These are phyloP conservation scores for Lachnellula arida DNA, from an alignment of 2,329 filamentous ascomycete species.

Conservation along the genomic window DNA sequence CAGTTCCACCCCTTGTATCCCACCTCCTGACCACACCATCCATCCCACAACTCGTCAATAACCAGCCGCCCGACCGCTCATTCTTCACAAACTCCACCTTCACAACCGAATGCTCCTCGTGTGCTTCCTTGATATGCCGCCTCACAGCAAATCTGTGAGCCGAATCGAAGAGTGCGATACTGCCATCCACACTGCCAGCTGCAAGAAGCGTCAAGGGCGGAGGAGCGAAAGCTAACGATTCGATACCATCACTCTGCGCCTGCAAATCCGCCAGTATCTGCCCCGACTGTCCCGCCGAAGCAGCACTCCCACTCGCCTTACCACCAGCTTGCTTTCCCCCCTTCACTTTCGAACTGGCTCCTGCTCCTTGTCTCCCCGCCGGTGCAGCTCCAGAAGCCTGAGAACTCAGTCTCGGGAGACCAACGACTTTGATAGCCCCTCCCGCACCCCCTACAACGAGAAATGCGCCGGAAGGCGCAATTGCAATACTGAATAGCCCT, in stretches of 20 bases:
- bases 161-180: slow-evolving; percentile 81
- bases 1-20: slow-evolving; percentile 70
- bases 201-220: slow-evolving; percentile 51
- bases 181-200: slow-evolving; percentile 67
- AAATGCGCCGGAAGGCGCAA: slow-evolving; percentile 74
- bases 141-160: slow-evolving; percentile 83
- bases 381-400: slow-evolving; percentile 23
- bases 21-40: slow-evolving; percentile 87
- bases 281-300: slow-evolving; percentile 49
- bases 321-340: slow-evolving; percentile 33
- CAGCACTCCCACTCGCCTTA: slow-evolving; percentile 37
- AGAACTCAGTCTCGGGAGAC: slow-evolving; percentile 60
- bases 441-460: slow-evolving; percentile 84
- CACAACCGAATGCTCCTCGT: slow-evolving; percentile 85
- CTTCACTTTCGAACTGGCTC: slow-evolving; percentile 23
- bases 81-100: slow-evolving; percentile 80
- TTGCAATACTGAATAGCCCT: slow-evolving; percentile 80
- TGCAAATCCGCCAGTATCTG: slow-evolving; percentile 80
- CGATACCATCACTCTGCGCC: slow-evolving; percentile 73
- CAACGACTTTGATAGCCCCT: slow-evolving; percentile 79
- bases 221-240: slow-evolving; percentile 66
- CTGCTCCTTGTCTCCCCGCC: slow-evolving; percentile 23
- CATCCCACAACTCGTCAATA: slow-evolving; percentile 85
- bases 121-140: slow-evolving; percentile 73
- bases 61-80: slow-evolving; percentile 49